A percentile compares a stretch with the other conserved stretches of the same genome.
These are phyloP conservation scores for Nakazawaea ishiwadae DNA, from an alignment of 805 yeast species.

Conservation along the genomic window DNA sequence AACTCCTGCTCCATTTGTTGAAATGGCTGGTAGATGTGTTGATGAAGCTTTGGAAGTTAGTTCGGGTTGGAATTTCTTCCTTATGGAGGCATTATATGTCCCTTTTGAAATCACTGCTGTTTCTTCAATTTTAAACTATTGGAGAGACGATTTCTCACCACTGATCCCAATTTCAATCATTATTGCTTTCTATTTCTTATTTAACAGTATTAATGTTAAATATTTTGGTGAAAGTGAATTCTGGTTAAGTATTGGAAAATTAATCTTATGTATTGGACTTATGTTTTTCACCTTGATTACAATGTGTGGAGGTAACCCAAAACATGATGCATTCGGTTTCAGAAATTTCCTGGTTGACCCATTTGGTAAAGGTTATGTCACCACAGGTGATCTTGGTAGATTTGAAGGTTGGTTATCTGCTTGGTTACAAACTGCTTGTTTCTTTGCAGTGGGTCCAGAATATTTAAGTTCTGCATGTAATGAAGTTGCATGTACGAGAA, in stretches of 20 bases:
- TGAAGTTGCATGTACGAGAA: slow-evolving; percentile 25
- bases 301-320: slow-evolving; percentile 56
- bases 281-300: slow-evolving; percentile 45
- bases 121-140: slow-evolving; percentile 49
- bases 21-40: slow-evolving; percentile 32
- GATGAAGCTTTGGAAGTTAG: slow-evolving; percentile 32
- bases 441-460: slow-evolving; percentile 39
- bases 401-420: slow-evolving; percentile 39
- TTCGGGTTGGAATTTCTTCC: slow-evolving; percentile 33
- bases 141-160: slow-evolving; percentile 45
- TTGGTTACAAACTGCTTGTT: slow-evolving; percentile 29
- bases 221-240: slow-evolving; percentile 50
- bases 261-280: slow-evolving; percentile 42
- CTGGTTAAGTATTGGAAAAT: slow-evolving; percentile 40
- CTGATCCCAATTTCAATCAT: slow-evolving; percentile 41
- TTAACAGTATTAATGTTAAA: slow-evolving; percentile 43
- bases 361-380: slow-evolving; percentile 32
- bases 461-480: slow-evolving; percentile 40
- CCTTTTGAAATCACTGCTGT: slow-evolving; percentile 46
- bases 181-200: slow-evolving; percentile 34
- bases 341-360: slow-evolving; percentile 38
- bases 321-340: slow-evolving; percentile 47
- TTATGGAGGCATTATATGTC: slow-evolving; percentile 40
- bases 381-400: slow-evolving; percentile 32
- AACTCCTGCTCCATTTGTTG: slow-evolving; percentile 31